Conservation (phyloP, 495 filamentous ascomycete genomes). For the Chaetomium tenue region DNA sequence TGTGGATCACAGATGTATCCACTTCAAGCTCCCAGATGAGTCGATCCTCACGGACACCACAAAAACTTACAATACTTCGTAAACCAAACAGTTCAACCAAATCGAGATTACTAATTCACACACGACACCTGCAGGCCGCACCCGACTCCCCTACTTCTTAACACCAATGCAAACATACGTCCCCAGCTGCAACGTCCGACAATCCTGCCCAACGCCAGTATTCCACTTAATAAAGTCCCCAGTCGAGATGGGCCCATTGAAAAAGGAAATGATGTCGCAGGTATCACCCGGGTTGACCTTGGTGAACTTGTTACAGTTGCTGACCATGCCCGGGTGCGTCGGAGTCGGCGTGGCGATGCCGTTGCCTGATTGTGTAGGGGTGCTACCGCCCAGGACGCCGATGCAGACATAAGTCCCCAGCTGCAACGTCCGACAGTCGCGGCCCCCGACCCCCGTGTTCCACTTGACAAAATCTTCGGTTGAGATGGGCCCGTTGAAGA, state of each 20-base stretch:
- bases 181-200: too few species aligned
- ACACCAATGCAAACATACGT: too few species aligned
- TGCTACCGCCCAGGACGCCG: background rate
- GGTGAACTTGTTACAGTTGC: slow-evolving; percentile 1
- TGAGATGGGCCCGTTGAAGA: too few species aligned
- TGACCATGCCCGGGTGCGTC: background rate
- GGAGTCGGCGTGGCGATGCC: background rate
- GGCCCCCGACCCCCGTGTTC: background rate
- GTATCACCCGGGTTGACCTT: background rate
- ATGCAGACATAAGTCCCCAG: background rate
- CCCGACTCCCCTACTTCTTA: too few species aligned
- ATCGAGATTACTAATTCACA: too few species aligned
- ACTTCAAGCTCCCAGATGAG: too few species aligned
- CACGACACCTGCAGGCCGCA: too few species aligned
- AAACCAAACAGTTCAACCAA: too few species aligned
- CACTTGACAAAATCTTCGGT: background rate
- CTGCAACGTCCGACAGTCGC: background rate
- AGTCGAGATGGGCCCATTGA: background rate
- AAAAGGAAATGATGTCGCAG: background rate
- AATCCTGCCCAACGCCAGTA: background rate
- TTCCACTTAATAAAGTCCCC: background rate
- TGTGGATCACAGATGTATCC: too few species aligned
- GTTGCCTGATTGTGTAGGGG: background rate
- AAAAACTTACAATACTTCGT: too few species aligned
- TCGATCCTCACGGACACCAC: too few species aligned